Evolutionary conservation across 2,329 filamentous ascomycete genomes (phyloP).

Genomic region (Fusarium longipes): DNA sequence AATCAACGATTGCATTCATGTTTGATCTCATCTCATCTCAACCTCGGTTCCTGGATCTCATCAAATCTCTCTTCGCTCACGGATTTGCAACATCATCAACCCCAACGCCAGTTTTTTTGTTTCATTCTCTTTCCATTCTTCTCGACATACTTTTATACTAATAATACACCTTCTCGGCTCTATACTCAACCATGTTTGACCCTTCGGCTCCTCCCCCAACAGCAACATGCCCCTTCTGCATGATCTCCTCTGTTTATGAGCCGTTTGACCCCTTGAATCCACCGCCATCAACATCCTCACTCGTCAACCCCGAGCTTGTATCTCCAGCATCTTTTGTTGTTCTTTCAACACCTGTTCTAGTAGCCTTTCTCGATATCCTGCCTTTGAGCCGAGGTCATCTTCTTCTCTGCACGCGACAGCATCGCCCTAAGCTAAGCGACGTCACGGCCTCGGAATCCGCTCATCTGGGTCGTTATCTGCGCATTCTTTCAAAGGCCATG

Average conservation of each 20-base stretch:
- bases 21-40: slow-evolving; percentile 10
- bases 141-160: neutral
- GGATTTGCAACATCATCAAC: slow-evolving; percentile 17
- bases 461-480: slow-evolving; percentile 75
- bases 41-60: slow-evolving; percentile 29
- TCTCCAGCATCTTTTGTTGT: slow-evolving; percentile 70
- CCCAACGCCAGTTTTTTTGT: slow-evolving; percentile 3
- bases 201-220: slow-evolving; percentile 50
- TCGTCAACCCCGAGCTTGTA: slow-evolving; percentile 50
- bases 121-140: neutral
- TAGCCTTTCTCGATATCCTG: slow-evolving; percentile 94
- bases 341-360: slow-evolving; percentile 78
- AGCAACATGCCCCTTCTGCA: slow-evolving; percentile 70
- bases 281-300: slow-evolving; percentile 51
- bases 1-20: slow-evolving; percentile 10
- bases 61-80: slow-evolving; percentile 24
- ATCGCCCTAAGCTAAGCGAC: slow-evolving; percentile 82
- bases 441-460: slow-evolving; percentile 71
- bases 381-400: slow-evolving; percentile 87
- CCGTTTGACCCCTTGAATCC: slow-evolving; percentile 60
- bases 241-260: slow-evolving; percentile 63
- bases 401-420: slow-evolving; percentile 80
- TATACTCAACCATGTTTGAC: slow-evolving; percentile 50
- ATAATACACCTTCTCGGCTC: neutral
- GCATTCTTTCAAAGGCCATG: slow-evolving; percentile 78